Base-by-base conservation (phyloP, 371 early-diverging fungal genomes). In the Sporodiniella umbellata region DNA sequence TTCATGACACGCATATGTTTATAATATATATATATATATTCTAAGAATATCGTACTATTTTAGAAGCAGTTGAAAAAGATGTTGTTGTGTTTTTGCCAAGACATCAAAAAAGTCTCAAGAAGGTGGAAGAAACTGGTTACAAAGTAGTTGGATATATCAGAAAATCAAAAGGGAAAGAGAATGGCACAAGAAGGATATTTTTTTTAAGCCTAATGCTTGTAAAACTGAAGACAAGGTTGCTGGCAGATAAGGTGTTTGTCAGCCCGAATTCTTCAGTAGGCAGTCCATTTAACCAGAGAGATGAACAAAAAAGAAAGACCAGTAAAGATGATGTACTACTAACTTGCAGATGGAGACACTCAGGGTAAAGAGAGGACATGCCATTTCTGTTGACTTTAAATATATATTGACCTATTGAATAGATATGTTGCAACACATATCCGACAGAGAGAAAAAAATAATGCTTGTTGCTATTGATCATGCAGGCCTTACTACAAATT, bases 241-340 rank as follows among this genome's bases (percentile, higher is more conserved):
- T 54, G 54, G 42, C 47, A 40, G 54, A 54, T 42, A 47, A 42
- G 47, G 42, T 54, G 54, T 54, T 53, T 47, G 33, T 47, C 46
- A 54, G 54, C 42, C 47, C 54, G 24, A 54, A 46, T 47, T 54
- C 33, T 11, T 45, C 47, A 5, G 47, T 47, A 54, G 22, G 24
- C 54, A 42, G 47, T 47, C 54, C 54, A 39, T 54, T 54, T 54
- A 47, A 47, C 42, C 33, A 54, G 28, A 54, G 54, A 46, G 54
- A 54, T 46, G 33, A 31, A 47, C 40, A 40, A 0, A 46, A 54
- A 48, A 54, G 10, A 28, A 28, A 28, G 10, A 28, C 30, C 33
- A 54, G 43, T 23, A 40, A 43, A 51, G 43, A 2, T 55, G 38
- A 49, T 49, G 49, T 55, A 48, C 49, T 48, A 44, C 43, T 24